These are phyloP conservation scores for Beverwykella pulmonaria DNA, from an alignment of 495 filamentous ascomycete genomes.

Conservation along the genomic window DNA sequence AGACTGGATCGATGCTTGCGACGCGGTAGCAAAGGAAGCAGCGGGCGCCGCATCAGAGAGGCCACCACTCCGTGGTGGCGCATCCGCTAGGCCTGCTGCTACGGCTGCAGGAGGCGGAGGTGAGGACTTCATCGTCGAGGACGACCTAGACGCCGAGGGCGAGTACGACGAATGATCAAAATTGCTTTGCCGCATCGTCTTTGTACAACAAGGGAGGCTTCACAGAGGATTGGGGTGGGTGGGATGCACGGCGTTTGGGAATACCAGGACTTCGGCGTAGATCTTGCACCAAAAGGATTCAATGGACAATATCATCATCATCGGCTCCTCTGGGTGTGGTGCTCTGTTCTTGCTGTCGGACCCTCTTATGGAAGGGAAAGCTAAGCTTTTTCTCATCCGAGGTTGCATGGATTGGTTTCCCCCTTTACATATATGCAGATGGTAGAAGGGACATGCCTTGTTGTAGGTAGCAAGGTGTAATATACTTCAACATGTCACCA, in stretches of 20 bases:
- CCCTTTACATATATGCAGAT: background rate
- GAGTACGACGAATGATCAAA: slow-evolving; percentile 45
- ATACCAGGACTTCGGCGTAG: slow-evolving; percentile 1
- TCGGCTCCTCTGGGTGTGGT: background rate
- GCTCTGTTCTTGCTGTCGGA: background rate
- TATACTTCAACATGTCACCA: background rate
- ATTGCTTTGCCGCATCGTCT: no score
- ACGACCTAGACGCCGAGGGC: slow-evolving; percentile 46
- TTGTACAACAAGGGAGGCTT: slow-evolving; percentile 1
- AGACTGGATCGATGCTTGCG: slow-evolving; percentile 98
- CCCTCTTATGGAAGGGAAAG: background rate
- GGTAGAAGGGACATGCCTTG: background rate
- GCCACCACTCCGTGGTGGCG: slow-evolving; percentile 14
- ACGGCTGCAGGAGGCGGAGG: slow-evolving; percentile 40
- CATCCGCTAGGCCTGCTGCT: slow-evolving; percentile 30
- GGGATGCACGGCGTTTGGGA: background rate
- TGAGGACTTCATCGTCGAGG: slow-evolving; percentile 43
- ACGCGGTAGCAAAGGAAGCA: slow-evolving; percentile 67
- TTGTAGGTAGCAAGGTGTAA: background rate
- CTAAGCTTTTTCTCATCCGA: no score
- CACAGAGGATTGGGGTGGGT: background rate
- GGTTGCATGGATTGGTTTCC: background rate
- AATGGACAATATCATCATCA: background rate
- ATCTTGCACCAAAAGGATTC: slow-evolving; percentile 3
- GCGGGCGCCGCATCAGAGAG: slow-evolving; percentile 6